These are phyloP conservation scores for Microascus cirrosus DNA, from an alignment of 2,329 filamentous ascomycete genomes.

Conservation along the genomic window DNA sequence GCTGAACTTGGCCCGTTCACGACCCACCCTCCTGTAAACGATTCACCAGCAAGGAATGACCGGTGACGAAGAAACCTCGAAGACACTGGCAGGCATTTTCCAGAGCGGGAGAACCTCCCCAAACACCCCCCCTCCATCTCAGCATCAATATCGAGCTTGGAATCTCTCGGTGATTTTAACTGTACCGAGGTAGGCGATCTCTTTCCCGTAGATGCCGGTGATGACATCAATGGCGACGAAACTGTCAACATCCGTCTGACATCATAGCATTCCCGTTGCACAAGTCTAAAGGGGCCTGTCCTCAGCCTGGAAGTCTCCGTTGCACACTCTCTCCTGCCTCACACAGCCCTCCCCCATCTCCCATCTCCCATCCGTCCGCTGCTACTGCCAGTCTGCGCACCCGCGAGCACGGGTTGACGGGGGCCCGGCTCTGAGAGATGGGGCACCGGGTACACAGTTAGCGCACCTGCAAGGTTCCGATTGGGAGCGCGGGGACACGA, in stretches of 20 bases:
- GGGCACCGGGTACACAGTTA: neutral
- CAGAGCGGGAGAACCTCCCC: no score
- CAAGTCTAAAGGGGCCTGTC: neutral
- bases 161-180: neutral
- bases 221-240: neutral
- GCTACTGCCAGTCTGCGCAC: neutral
- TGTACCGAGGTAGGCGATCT: neutral
- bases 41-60: no score
- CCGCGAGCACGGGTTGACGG: neutral
- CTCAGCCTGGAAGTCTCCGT: neutral
- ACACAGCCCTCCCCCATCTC: neutral
- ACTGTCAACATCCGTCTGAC: neutral
- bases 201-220: neutral
- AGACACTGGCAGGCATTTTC: no score
- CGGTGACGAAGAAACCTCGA: no score
- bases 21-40: no score
- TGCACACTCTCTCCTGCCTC: neutral
- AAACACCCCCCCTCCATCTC: neutral
- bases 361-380: neutral
- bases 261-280: neutral
- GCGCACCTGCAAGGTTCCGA: constrained; percentile 2
- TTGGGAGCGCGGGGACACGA: neutral
- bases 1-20: neutral
- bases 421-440: neutral
- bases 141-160: neutral